These are phyloP conservation scores for Skeletonema menzelii DNA, from an alignment of 108 stramenopile genomes.

Conservation along the genomic window DNA sequence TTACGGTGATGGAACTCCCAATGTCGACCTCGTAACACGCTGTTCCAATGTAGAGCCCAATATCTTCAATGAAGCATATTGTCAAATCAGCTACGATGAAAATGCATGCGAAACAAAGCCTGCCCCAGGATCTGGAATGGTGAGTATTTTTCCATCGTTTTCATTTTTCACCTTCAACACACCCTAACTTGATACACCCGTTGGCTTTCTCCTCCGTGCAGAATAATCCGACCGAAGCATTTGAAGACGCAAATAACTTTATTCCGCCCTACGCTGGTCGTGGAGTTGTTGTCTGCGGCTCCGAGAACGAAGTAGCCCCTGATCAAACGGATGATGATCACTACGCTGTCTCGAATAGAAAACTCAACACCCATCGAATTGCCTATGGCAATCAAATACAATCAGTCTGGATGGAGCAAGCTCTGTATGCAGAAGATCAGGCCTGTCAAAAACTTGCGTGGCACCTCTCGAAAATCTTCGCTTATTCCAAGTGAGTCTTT, in stretches of 20 bases:
- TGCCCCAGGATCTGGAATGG: neutral
- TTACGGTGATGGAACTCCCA: conserved; percentile 7
- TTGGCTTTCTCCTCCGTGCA: neutral
- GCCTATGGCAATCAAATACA: conserved; percentile 22
- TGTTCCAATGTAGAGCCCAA: conserved; percentile 33
- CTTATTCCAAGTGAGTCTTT: neutral
- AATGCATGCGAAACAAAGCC: conserved; percentile 30
- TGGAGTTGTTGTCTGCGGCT: conserved; percentile 28
- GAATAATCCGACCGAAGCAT: neutral
- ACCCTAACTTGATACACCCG: too few species aligned
- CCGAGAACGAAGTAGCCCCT: conserved; percentile 41
- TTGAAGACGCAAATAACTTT: conserved; percentile 14
- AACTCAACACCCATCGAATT: conserved; percentile 11
- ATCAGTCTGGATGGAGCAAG: conserved; percentile 30
- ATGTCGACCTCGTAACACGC: conserved; percentile 13
- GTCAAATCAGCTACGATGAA: conserved; percentile 18
- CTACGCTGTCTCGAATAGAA: conserved; percentile 33
- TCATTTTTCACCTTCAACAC: too few species aligned
- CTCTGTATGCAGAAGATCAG: conserved; percentile 44
- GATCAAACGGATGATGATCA: conserved; percentile 22
- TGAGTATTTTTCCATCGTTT: neutral
- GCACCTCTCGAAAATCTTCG: conserved; percentile 45
- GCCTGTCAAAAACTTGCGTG: conserved; percentile 50
- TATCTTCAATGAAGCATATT: conserved; percentile 27
- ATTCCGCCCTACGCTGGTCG: conserved; percentile 20